Evolutionary conservation across 331 rosid species (phyloP).

Genomic region (Malus hybrid): DNA sequence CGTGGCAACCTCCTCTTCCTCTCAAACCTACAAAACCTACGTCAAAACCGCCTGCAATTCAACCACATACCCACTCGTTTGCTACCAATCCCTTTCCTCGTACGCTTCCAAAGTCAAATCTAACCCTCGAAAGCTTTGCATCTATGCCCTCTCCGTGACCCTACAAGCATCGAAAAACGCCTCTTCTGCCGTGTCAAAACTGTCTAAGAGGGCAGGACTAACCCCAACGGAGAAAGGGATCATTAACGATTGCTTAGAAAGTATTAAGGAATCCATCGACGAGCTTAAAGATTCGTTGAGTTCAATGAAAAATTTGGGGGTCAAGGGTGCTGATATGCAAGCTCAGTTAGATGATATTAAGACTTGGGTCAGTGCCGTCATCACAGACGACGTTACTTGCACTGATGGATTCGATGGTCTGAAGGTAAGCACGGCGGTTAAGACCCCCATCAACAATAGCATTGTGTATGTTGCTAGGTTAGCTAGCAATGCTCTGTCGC

Average conservation of each 20-base stretch:
- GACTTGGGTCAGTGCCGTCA: conserved; percentile 63
- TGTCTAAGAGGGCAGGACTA: not conserved
- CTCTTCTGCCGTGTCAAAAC: conserved; percentile 11
- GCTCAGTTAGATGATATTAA: conserved; percentile 28
- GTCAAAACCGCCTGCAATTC: conserved; percentile 13
- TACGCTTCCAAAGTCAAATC: conserved; percentile 33
- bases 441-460: conserved; percentile 15
- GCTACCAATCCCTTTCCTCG: conserved; percentile 27
- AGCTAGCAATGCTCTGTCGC: conserved; percentile 57
- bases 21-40: conserved; percentile 1
- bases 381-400: conserved; percentile 51
- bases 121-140: conserved; percentile 31
- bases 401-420: conserved; percentile 41
- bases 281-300: conserved; percentile 29
- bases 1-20: not conserved
- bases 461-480: conserved; percentile 24
- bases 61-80: conserved; percentile 36
- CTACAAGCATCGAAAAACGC: conserved; percentile 14
- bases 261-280: conserved; percentile 25
- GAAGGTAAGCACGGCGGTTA: conserved; percentile 23
- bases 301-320: conserved; percentile 18
- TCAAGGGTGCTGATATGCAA: not conserved
- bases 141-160: conserved; percentile 26
- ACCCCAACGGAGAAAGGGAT: conserved; percentile 12
- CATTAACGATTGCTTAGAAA: conserved; percentile 35